Evolutionary conservation across 2,329 filamentous ascomycete species (phyloP).

Genomic region (Fusarium sp.): DNA sequence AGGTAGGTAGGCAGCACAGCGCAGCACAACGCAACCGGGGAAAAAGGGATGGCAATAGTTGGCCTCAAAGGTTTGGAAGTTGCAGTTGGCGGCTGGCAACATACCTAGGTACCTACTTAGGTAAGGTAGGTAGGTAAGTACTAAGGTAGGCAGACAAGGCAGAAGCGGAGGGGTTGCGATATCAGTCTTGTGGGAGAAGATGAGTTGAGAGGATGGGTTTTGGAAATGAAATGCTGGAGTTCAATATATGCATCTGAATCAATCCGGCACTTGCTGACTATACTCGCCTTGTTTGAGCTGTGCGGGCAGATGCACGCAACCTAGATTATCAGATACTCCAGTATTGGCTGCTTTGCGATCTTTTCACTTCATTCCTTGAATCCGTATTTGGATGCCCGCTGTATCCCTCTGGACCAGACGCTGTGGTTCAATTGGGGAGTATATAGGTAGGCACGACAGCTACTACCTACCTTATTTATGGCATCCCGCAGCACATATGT

Average conservation of each 20-base stretch:
- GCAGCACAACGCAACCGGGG: constrained; percentile 10
- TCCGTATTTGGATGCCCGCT: not conserved
- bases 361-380: not conserved
- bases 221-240: constrained; percentile 30
- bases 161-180: constrained; percentile 25
- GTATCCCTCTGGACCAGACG: not conserved
- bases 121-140: not conserved
- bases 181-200: constrained; percentile 34
- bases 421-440: constrained; percentile 15
- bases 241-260: constrained; percentile 34
- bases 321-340: constrained; percentile 30
- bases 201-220: constrained; percentile 44
- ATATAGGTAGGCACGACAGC: not conserved
- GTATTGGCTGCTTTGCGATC: constrained; percentile 23
- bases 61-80: constrained; percentile 37
- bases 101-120: constrained; percentile 15
- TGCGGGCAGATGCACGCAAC: constrained; percentile 30
- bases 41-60: constrained; percentile 27
- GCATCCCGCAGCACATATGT: constrained; percentile 25
- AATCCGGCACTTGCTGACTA: constrained; percentile 28
- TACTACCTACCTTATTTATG: constrained; percentile 8
- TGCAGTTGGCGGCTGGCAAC: constrained; percentile 32
- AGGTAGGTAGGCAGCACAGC: constrained; percentile 6
- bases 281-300: constrained; percentile 19
- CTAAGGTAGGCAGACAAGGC: constrained; percentile 11